Percentiles rank a stretch among this genome's conserved stretches.
phyloP scores from a whole-genome alignment of 2,329 filamentous ascomycete genomes.

The Botrytis fragariae region DNA sequence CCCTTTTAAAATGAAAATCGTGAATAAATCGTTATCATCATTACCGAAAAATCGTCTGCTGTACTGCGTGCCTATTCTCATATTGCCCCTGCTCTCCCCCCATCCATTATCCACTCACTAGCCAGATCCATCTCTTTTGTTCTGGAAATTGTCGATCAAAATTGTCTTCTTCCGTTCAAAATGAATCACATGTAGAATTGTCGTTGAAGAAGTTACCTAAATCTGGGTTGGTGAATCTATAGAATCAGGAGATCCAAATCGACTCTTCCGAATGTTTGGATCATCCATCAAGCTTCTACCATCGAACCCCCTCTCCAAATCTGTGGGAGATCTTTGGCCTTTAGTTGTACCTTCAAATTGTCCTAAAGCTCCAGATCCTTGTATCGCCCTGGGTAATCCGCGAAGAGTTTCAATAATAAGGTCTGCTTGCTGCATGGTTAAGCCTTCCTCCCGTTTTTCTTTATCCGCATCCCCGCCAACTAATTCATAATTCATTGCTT shows the following conservation, averaged over 20 bases:
- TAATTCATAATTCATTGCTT: constrained; percentile 19
- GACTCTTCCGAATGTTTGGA: background rate
- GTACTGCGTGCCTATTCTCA: background rate
- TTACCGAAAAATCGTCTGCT: too few relatives aligned
- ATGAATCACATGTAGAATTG: background rate
- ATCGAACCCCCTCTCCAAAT: background rate
- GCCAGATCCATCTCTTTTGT: background rate
- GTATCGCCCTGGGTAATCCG: constrained; percentile 1
- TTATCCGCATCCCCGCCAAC: constrained; percentile 20
- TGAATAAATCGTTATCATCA: background rate
- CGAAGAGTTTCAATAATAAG: constrained; percentile 16
- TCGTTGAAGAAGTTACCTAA: background rate
- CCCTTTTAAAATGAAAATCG: background rate
- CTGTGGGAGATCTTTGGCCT: background rate
- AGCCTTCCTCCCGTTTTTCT: background rate
- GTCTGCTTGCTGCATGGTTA: constrained; percentile 7
- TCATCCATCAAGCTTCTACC: background rate
- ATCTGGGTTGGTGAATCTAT: background rate
- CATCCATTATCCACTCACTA: background rate
- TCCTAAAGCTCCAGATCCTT: background rate
- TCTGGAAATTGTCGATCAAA: background rate
- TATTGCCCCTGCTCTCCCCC: background rate
- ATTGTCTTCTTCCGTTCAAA: background rate
- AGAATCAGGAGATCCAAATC: background rate
- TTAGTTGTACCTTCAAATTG: background rate